These are phyloP conservation scores for Chlorella sorokiniana DNA, from an alignment of 139 green algal genomes.

Conservation along the genomic window DNA sequence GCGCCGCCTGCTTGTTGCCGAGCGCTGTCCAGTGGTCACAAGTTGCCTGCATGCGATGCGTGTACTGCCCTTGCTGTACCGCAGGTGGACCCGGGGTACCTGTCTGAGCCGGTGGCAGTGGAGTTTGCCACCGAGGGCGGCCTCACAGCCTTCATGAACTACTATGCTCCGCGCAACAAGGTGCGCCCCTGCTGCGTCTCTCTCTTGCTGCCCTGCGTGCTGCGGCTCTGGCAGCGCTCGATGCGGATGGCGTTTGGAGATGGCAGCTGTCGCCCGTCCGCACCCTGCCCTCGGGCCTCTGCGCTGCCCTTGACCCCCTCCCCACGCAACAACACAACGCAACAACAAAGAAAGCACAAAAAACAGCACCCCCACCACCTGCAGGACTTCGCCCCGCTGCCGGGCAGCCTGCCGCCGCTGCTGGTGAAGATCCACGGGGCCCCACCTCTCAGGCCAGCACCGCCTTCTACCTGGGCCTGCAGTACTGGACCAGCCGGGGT, in stretches of 20 bases:
- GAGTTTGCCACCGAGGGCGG: slow-evolving; percentile 64
- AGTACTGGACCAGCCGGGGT: slow-evolving; percentile 77
- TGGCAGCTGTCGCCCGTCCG: not conserved
- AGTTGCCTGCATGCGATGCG: no score
- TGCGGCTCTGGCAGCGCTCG: not conserved
- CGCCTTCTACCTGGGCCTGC: slow-evolving; percentile 56
- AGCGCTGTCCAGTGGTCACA: not conserved
- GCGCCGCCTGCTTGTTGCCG: no score
- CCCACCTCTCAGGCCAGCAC: slow-evolving; percentile 59
- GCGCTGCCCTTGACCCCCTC: no score
- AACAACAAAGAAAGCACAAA: no score
- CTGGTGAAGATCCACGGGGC: slow-evolving; percentile 78
- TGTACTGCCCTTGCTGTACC: not conserved
- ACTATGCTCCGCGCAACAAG: slow-evolving; percentile 68
- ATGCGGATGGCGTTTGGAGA: not conserved
- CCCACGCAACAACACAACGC: no score
- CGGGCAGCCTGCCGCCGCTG: slow-evolving; percentile 57
- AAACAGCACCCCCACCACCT: not conserved
- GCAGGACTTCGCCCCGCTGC: slow-evolving; percentile 2
- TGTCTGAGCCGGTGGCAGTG: slow-evolving; percentile 56
- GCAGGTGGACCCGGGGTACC: slow-evolving; percentile 48
- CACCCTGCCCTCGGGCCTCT: not conserved
- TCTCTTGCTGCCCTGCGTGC: not conserved
- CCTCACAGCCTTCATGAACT: slow-evolving; percentile 67
- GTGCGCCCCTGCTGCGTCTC: not conserved